Percentiles rank a stretch among this genome's conserved stretches.
phyloP scores from a whole-genome alignment of 495 filamentous ascomycete genomes.

The Hyphodiscus hymeniophilus region DNA sequence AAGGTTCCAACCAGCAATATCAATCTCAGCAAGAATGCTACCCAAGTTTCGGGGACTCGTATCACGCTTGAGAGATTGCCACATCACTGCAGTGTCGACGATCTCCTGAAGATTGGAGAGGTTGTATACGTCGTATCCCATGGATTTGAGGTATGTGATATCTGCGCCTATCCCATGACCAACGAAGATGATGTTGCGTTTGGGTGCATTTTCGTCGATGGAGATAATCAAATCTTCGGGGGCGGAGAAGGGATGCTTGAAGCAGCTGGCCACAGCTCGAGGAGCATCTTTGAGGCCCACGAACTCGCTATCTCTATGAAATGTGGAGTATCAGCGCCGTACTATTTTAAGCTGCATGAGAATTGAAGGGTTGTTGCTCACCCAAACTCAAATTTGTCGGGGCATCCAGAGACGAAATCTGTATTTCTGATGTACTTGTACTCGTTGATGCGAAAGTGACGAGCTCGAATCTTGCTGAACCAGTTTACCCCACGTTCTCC shows the following conservation, averaged over 20 bases:
- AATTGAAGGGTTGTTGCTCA: slow-evolving; percentile 18
- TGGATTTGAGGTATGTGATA: slow-evolving; percentile 49
- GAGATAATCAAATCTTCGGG: slow-evolving; percentile 4
- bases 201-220: slow-evolving; percentile 14
- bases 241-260: slow-evolving; percentile 40
- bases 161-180: slow-evolving; percentile 66
- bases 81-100: slow-evolving; percentile 64
- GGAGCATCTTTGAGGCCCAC: slow-evolving; percentile 31
- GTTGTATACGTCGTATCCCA: slow-evolving; percentile 51
- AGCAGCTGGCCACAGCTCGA: slow-evolving; percentile 36
- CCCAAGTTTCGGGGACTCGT: slow-evolving; percentile 45
- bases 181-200: slow-evolving; percentile 64
- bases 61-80: slow-evolving; percentile 45
- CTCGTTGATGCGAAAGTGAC: slow-evolving; percentile 73
- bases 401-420: slow-evolving; percentile 58
- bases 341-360: background rate
- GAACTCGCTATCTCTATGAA: slow-evolving; percentile 29
- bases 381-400: slow-evolving; percentile 72
- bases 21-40: slow-evolving; percentile 53
- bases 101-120: slow-evolving; percentile 49
- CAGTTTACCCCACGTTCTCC: slow-evolving; percentile 53
- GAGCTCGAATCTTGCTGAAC: slow-evolving; percentile 53
- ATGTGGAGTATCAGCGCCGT: slow-evolving; percentile 5
- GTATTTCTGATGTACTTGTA: slow-evolving; percentile 53
- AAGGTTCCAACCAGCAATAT: slow-evolving; percentile 51